A percentile compares a stretch with the other conserved stretches of the same genome.
These are phyloP conservation scores for Barnettozyma vustinii DNA, from an alignment of 805 yeast genomes.

Conservation along the genomic window DNA sequence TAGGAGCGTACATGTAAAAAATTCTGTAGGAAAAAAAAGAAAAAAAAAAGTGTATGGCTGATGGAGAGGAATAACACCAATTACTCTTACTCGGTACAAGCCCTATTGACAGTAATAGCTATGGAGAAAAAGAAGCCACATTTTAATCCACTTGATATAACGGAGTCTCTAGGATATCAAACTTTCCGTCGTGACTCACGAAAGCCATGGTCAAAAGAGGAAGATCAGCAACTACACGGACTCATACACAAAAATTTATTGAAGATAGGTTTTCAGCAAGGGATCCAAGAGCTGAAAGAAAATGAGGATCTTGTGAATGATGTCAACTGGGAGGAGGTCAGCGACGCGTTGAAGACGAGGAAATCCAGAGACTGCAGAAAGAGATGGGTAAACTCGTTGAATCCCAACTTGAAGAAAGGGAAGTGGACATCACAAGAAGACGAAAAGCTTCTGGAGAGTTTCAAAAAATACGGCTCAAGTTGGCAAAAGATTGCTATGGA, in stretches of 20 bases:
- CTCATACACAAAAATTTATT: constrained; percentile 35
- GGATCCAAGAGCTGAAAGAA: constrained; percentile 27
- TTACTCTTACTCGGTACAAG: background rate
- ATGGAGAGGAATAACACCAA: no score
- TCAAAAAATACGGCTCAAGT: constrained; percentile 62
- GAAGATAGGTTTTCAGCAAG: constrained; percentile 30
- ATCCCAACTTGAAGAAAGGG: constrained; percentile 78
- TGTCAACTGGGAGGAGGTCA: constrained; percentile 60
- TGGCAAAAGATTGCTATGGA: constrained; percentile 82
- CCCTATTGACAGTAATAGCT: background rate
- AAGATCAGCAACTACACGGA: constrained; percentile 51
- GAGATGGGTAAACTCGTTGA: constrained; percentile 81
- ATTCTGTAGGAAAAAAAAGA: no score
- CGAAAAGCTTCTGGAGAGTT: constrained; percentile 55
- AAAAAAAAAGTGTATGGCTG: background rate
- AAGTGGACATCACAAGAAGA: constrained; percentile 86
- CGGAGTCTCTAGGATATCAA: constrained; percentile 70
- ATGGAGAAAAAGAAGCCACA: constrained; percentile 18
- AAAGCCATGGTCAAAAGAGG: constrained; percentile 71
- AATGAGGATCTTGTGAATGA: constrained; percentile 24
- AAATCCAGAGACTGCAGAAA: constrained; percentile 81
- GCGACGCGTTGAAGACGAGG: constrained; percentile 44
- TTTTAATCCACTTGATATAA: constrained; percentile 42
- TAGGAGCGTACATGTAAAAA: no score
- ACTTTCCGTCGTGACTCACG: constrained; percentile 61